Evolutionary conservation across 1,284 basidiomycete genomes (phyloP).

Genomic region (Peniophora sp.): DNA sequence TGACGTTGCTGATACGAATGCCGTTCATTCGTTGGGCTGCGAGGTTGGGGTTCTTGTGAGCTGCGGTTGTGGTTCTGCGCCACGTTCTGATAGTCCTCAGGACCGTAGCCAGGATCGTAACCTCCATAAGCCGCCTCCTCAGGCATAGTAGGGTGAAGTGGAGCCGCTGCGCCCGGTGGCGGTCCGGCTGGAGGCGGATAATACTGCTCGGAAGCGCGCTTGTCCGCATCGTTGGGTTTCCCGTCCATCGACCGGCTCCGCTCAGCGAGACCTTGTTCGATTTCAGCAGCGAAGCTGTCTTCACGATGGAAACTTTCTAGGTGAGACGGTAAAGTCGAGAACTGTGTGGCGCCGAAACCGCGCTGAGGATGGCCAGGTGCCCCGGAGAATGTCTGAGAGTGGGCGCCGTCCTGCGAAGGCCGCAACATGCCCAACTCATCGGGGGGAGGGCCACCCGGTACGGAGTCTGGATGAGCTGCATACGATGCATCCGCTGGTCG

Average conservation of each 20-base stretch:
- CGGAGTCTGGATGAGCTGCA: not conserved
- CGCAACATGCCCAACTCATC: slow-evolving; percentile 3
- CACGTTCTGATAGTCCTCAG: slow-evolving; percentile 24
- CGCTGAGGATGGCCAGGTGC: not conserved
- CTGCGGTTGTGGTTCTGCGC: too few relatives aligned
- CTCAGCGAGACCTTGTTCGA: not conserved
- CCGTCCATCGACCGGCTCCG: not conserved
- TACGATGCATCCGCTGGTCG: not conserved
- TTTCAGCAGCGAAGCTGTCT: not conserved
- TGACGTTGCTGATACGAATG: too few relatives aligned
- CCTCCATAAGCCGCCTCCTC: slow-evolving; percentile 5
- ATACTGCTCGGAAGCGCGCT: not conserved
- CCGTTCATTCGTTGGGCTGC: too few relatives aligned
- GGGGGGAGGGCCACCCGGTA: not conserved
- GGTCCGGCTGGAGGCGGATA: slow-evolving; percentile 4
- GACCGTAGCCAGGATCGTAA: slow-evolving; percentile 18
- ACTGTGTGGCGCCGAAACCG: not conserved
- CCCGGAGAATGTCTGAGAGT: slow-evolving; percentile 4
- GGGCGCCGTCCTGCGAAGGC: not conserved
- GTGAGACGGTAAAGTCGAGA: slow-evolving; percentile 2
- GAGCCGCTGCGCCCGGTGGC: slow-evolving; percentile 12
- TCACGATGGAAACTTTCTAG: slow-evolving; percentile 1
- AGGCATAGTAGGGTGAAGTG: slow-evolving; percentile 11
- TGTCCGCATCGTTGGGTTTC: slow-evolving; percentile 3
- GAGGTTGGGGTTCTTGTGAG: too few relatives aligned